Base-by-base conservation (phyloP, 164 flowering plant species). In the Magnolia changhungtana region DNA sequence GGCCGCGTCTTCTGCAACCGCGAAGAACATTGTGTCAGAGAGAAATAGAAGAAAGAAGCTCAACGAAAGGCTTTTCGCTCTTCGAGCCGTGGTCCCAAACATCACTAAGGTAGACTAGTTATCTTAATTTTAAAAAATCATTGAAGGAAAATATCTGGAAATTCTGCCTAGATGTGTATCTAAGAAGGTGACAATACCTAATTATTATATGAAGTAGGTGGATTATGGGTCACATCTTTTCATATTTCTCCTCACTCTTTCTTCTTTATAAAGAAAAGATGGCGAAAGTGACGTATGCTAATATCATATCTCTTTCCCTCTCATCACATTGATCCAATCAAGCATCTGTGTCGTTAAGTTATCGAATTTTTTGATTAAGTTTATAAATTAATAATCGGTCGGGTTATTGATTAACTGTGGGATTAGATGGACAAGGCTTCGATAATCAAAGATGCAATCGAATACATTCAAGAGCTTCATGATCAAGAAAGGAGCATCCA, bases 371-470 rank as follows among this genome's bases (percentile, higher is more conserved):
- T 77, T 64, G 21, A 37, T 37, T 37, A 37, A 5, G 45, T 37
- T 37, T 37, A 37, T 37, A 37, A 37, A 37, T 37, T 37, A 37
- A 0, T 37, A 37, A 37, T 37, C 45, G 45, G 45, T 37, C 45
- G 45, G 45, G 45, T 37, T 20, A 49, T 50, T 69, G 51, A 50
- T 4, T 72, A 31, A 3, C 0, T 10, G 13, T 66, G 69, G 0
- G 63, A 21, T 52, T 77, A 92, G 97, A 92, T 92, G 97, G 95
- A 92, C 51, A 93, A 90, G 78, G 98, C 98, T 0, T 91, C 98
- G 0, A 93, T 90, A 71, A 86, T 92, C 69, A 91, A 87, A 71
- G 98, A 93, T 31, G 96, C 98, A 0, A 90, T 92, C 8, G 85
- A 79, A 0, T 92, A 93, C 78, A 90, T 92, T 51, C 88, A 90